These are phyloP conservation scores for Termitomyces titanicus DNA, from an alignment of 768 basidiomycete species.

Conservation along the genomic window DNA sequence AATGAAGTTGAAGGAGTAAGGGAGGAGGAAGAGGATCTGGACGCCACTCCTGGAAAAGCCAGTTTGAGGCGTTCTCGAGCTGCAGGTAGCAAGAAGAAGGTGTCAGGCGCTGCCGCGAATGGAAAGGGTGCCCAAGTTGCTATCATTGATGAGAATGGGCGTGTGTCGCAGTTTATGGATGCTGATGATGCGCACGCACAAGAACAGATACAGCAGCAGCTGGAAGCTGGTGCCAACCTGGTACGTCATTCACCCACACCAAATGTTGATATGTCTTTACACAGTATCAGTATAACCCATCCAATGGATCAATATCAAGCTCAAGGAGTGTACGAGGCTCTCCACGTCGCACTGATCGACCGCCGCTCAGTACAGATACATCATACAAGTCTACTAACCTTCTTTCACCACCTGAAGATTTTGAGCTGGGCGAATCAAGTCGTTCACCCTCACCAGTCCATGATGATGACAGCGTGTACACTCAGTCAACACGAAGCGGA, in stretches of 20 bases:
- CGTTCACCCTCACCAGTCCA: conserved; percentile 41
- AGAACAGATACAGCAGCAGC: conserved; percentile 83
- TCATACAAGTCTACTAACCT: conserved; percentile 39
- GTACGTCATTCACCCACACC: conserved; percentile 38
- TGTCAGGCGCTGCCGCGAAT: neutral
- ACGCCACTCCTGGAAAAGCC: conserved; percentile 56
- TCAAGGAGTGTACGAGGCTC: conserved; percentile 69
- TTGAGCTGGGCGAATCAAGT: conserved; percentile 40
- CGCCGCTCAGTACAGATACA: conserved; percentile 36
- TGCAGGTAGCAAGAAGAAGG: conserved; percentile 26
- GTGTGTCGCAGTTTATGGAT: conserved; percentile 84
- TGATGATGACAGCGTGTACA: conserved; percentile 57
- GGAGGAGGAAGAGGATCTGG: conserved; percentile 46
- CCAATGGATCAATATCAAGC: conserved; percentile 56
- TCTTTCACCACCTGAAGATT: conserved; percentile 41
- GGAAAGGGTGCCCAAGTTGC: conserved; percentile 21
- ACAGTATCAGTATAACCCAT: conserved; percentile 53
- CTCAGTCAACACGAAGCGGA: conserved; percentile 40
- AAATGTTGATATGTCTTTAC: neutral
- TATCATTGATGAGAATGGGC: conserved; percentile 44
- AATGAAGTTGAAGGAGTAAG: conserved; percentile 30
- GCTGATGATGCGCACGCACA: conserved; percentile 81
- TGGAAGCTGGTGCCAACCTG: conserved; percentile 69
- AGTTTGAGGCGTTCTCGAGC: conserved; percentile 35
- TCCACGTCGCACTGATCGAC: conserved; percentile 54